phyloP scores from a whole-genome alignment of 352 stramenopile species.

The Globisporangium iwayamae region DNA sequence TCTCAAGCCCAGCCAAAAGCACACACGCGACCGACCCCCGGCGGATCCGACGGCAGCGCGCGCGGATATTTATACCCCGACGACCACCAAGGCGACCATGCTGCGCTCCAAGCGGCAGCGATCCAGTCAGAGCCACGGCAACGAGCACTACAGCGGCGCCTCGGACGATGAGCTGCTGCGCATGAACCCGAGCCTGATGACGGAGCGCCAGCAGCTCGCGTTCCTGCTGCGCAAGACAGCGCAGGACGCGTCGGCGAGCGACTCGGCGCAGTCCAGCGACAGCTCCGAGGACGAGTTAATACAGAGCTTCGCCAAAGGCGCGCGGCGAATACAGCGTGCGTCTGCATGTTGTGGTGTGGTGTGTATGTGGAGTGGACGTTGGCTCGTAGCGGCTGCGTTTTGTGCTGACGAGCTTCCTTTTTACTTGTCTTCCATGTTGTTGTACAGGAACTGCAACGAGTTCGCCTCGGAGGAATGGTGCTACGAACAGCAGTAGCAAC shows the following conservation, averaged over 20 bases:
- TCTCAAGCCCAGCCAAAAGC: not conserved
- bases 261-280: conserved; percentile 23
- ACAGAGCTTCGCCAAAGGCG: conserved; percentile 8
- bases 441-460: conserved; percentile 10
- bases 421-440: not conserved
- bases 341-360: not conserved
- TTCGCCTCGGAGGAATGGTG: conserved; percentile 24
- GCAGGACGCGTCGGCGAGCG: conserved; percentile 35
- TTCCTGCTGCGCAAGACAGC: conserved; percentile 78
- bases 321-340: conserved; percentile 15
- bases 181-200: conserved; percentile 71
- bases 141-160: not conserved
- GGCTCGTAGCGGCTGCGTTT: not conserved
- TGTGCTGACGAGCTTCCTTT: conserved; percentile 4
- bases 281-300: conserved; percentile 29
- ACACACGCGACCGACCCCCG: not conserved
- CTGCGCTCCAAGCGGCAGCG: conserved; percentile 20
- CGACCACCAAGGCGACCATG: conserved; percentile 6
- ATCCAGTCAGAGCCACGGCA: not conserved
- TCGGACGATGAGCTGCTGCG: conserved; percentile 17
- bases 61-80: conserved; percentile 10
- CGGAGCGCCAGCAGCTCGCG: conserved; percentile 77
- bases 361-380: not conserved
- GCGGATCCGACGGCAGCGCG: conserved; percentile 1
- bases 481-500: conserved; percentile 10